Base-by-base conservation (phyloP, 495 filamentous ascomycete genomes). In the Extremus antarcticus region DNA sequence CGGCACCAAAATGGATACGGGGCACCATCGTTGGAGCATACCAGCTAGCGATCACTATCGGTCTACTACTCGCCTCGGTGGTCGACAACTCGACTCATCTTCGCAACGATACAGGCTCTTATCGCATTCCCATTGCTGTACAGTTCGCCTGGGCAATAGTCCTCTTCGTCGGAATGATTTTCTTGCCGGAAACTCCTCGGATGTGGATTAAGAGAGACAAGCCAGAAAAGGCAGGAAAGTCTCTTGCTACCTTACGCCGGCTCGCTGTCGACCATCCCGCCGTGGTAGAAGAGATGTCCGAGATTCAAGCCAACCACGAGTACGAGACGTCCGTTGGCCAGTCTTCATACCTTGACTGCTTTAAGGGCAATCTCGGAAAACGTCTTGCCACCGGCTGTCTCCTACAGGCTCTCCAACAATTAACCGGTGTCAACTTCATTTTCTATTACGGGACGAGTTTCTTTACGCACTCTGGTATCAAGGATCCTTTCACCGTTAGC, bases 401-500 rank as follows among this genome's bases (percentile, higher is more conserved):
- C 1, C 63, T 94, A 7, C 89, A 94, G 64, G 80, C 71, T 3
- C 74, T 94, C 8, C 88, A 94, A 68, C 88, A 94, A 63, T 71
- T 94, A 2, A 77, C 81, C 43, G n/a, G 74, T 17, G 46, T 48
- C 20, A 48, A 48, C 46, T 48, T 48, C 46, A 50, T 90, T 68
- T 85, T 70, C 72, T 86, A 86, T 70, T 86, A 81, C 63, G 82
- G 83, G 24, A 83, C 83, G 1, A 76, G 78, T 47, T 85, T 83
- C 72, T 83, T 86, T 71, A 67, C 77, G 63, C 72, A 78, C 47
- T 70, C 81, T 10, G 79, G 80, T 49, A 76, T 82, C 65, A 56
- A 61, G 19, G 78, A 84, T 66, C 72, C 80, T 9, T 86, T 86
- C 76, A 66, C 83, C 60, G 86, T 86, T 68, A 74, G 78, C 22